These are phyloP conservation scores for Mortierella sp. DNA, from an alignment of 371 early-diverging fungal genomes.

Conservation along the genomic window DNA sequence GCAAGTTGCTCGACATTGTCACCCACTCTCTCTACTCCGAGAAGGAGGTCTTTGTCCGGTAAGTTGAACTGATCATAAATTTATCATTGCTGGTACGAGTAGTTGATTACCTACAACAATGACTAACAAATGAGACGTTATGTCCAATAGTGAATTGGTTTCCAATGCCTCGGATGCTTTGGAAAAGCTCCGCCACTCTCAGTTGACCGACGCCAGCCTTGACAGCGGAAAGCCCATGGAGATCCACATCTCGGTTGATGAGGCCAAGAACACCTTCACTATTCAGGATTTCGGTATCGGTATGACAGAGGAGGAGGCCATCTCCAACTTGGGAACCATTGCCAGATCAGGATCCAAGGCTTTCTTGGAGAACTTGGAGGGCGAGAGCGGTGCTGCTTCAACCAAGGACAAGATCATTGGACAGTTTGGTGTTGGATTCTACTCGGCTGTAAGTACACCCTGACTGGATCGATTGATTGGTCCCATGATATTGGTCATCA, in stretches of 20 bases:
- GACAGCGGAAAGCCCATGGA: constrained; percentile 80
- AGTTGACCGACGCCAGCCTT: constrained; percentile 68
- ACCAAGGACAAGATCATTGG: constrained; percentile 92
- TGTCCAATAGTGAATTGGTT: constrained; percentile 87
- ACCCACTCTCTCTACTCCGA: constrained; percentile 92
- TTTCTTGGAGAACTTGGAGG: constrained; percentile 88
- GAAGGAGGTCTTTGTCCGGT: constrained; percentile 90
- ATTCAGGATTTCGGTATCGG: constrained; percentile 98
- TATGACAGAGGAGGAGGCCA: constrained; percentile 96
- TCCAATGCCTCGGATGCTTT: constrained; percentile 99
- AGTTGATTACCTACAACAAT: background rate
- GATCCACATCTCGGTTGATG: constrained; percentile 85
- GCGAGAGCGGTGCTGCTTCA: constrained; percentile 64
- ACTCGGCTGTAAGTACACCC: constrained; percentile 75
- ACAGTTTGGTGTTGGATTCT: constrained; percentile 98
- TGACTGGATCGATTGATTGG: background rate
- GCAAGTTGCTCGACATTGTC: constrained; percentile 87
- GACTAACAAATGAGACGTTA: background rate
- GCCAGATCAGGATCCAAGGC: constrained; percentile 95
- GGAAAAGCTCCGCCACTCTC: constrained; percentile 94
- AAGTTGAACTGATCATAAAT: constrained; percentile 73
- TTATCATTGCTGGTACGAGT: constrained; percentile 73
- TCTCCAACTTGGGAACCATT: constrained; percentile 96
- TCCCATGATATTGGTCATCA: background rate
- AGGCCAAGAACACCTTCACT: constrained; percentile 81